Base-by-base conservation (phyloP, 106 monocot species). In the Xerophyta viscosa region DNA sequence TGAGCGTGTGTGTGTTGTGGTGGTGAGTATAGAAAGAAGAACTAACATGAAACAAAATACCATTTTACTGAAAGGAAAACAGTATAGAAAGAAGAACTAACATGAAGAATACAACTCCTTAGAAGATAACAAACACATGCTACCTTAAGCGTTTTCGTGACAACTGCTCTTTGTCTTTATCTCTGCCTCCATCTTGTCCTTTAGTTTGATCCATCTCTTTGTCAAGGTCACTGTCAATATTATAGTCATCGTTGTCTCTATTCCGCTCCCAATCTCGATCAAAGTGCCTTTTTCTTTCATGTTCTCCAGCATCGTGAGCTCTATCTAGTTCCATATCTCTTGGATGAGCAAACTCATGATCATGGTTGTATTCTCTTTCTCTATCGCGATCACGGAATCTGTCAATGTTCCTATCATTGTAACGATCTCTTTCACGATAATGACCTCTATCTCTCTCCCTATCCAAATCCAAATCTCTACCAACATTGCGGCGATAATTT, bases 381-480 rank as follows among this genome's bases (percentile, higher is more conserved):
- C 56, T 65, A 57, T 81, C 77, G 52, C 59, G 77, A 27, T 81
- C 86, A 46, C 50, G 58, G 50, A 64, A 71, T 13, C 62, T 62
- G 20, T 92, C 82, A 58, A 17, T 41, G 53, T 68, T 67, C 50
- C 58, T 60, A 47, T 92, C 92, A 17, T 67, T 46, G 48, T 71
- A 77, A 8, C 26, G 76, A 24, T 79, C 79, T 60, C 73, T 75
- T 3, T 77, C 92, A 31, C 55, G 75, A 50, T 52, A 48, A 52
- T 69, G 62, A 45, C 73, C 71, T 58, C 80, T 72, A 33, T 72
- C 80, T 30, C 75, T 79, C 21, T 66, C 80, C 63, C 77, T 74
- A 0, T 70, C 80, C 68, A 71, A 72, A 17, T 81, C 72, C 31
- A 18, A 20, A 13, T 80, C 89, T 42, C 70, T 83, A 31, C 53